Evolutionary conservation across 805 yeast genomes (phyloP).

Genomic region (Candida schatavii): DNA sequence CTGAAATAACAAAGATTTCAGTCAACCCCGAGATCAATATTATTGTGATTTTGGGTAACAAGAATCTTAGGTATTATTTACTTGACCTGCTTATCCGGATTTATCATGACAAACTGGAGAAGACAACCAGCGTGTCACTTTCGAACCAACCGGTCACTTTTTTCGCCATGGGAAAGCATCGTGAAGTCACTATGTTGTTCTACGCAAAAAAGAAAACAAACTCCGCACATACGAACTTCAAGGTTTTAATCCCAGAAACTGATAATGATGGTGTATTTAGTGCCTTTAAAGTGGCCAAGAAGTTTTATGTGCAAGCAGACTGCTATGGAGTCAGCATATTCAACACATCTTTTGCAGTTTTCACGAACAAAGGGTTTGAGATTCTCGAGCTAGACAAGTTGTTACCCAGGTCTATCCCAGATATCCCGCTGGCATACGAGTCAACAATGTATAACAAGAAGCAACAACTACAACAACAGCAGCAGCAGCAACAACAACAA

Average conservation of each 20-base stretch:
- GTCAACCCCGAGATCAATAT: constrained; percentile 56
- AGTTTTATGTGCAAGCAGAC: constrained; percentile 53
- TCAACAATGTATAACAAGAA: not conserved
- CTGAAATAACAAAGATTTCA: constrained; percentile 56
- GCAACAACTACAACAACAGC: too few relatives aligned
- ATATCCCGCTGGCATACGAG: constrained; percentile 27
- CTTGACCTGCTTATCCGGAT: constrained; percentile 62
- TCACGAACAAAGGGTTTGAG: constrained; percentile 65
- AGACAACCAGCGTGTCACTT: constrained; percentile 46
- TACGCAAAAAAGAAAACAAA: constrained; percentile 53
- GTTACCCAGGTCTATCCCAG: constrained; percentile 59
- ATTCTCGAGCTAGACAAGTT: constrained; percentile 57
- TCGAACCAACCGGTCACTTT: constrained; percentile 50
- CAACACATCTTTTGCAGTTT: constrained; percentile 64
- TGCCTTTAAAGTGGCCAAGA: constrained; percentile 36
- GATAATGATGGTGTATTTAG: constrained; percentile 51
- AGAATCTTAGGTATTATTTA: constrained; percentile 57
- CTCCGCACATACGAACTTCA: constrained; percentile 48
- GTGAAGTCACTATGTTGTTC: constrained; percentile 55
- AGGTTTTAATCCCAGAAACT: constrained; percentile 54
- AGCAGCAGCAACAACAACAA: too few relatives aligned
- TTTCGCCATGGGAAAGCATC: constrained; percentile 69
- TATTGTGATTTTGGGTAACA: constrained; percentile 57
- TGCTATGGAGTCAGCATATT: constrained; percentile 60
- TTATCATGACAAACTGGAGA: constrained; percentile 42